Percentiles rank a stretch among this genome's conserved stretches.
Conservation (phyloP, 2,329 filamentous ascomycete genomes). For the Pseudocercospora fuligena region DNA sequence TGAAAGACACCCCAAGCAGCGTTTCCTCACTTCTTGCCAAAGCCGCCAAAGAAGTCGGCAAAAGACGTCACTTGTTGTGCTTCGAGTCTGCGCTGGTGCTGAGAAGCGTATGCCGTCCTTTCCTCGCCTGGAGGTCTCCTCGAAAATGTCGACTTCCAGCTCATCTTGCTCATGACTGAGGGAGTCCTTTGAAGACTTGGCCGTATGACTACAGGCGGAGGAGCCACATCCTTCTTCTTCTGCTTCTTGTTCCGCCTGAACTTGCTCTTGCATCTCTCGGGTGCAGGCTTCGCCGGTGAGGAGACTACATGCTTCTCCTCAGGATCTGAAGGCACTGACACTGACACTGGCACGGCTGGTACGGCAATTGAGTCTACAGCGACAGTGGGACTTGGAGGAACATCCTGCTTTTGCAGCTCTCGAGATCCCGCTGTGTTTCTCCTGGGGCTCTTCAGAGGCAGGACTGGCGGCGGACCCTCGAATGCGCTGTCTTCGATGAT, state of each 20-base stretch:
- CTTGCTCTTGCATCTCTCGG: neutral
- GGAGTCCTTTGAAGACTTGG: neutral
- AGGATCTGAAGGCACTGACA: neutral
- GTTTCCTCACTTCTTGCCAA: neutral
- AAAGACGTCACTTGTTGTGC: neutral
- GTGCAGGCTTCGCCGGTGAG: neutral
- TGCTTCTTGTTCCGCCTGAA: neutral
- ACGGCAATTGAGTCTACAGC: neutral
- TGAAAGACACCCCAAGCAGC: neutral
- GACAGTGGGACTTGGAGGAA: neutral
- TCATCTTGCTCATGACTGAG: constrained; percentile 5
- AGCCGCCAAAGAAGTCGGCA: neutral
- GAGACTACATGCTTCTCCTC: neutral
- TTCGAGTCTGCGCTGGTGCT: constrained; percentile 1
- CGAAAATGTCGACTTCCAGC: neutral
- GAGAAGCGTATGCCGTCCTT: neutral
- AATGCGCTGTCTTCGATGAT: neutral
- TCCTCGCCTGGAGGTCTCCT: neutral
- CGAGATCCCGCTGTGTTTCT: neutral
- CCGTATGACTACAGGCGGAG: neutral
- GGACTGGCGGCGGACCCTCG: neutral
- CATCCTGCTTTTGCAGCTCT: neutral
- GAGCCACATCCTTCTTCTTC: neutral
- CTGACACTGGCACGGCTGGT: neutral
- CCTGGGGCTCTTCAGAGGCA: neutral